These are phyloP conservation scores for Conoideocrella luteorostrata DNA, from an alignment of 2,329 filamentous ascomycete species.

Conservation along the genomic window DNA sequence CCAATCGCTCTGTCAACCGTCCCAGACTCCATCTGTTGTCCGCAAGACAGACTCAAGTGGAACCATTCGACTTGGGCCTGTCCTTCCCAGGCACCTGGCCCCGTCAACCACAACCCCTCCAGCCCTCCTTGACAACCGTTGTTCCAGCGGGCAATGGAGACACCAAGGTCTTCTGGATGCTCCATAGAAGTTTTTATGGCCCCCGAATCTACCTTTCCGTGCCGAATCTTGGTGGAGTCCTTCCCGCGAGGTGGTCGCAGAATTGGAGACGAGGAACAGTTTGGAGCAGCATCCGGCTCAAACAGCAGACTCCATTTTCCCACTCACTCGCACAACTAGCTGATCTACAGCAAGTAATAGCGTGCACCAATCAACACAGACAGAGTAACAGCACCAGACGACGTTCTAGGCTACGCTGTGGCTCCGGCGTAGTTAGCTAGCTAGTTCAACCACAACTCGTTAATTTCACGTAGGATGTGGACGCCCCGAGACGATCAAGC, in stretches of 20 bases:
- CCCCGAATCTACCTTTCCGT: conserved; percentile 8
- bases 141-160: conserved; percentile 11
- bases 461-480: too few relatives aligned
- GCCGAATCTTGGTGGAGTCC: conserved; percentile 14
- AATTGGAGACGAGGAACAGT: conserved; percentile 9
- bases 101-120: conserved; percentile 11
- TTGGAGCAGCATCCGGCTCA: not conserved
- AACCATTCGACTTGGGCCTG: conserved; percentile 12
- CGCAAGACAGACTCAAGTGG: conserved; percentile 19
- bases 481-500: too few relatives aligned
- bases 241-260: conserved; percentile 13
- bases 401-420: too few relatives aligned
- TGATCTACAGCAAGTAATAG: too few relatives aligned
- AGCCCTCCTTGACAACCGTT: conserved; percentile 10
- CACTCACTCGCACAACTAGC: not conserved
- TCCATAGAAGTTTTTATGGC: conserved; percentile 18
- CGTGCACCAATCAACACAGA: too few relatives aligned
- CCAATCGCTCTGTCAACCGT: conserved; percentile 9
- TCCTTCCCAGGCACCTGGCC: conserved; percentile 11
- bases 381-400: too few relatives aligned
- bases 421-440: too few relatives aligned
- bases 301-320: not conserved
- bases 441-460: too few relatives aligned
- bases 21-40: conserved; percentile 9
- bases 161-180: conserved; percentile 16